phyloP scores from a whole-genome alignment of 2,329 filamentous ascomycete species.

The Fusarium brevicatenulatum region DNA sequence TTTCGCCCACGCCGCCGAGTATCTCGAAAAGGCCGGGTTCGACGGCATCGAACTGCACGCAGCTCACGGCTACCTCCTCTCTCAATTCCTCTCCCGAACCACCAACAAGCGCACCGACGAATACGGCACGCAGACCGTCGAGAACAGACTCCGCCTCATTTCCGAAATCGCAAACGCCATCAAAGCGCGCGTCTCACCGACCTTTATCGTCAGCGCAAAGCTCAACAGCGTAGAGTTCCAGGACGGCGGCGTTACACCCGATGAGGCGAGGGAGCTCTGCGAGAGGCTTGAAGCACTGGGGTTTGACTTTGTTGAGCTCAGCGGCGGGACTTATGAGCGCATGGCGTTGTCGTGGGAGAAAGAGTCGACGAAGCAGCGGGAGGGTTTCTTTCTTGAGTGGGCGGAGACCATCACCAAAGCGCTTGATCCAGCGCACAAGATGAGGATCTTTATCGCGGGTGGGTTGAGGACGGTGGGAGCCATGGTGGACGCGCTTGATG shows the following conservation, averaged over 20 bases:
- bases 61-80: constrained; percentile 64
- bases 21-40: constrained; percentile 70
- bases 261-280: constrained; percentile 61
- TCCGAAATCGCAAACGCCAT: constrained; percentile 53
- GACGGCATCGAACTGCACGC: constrained; percentile 63
- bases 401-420: constrained; percentile 60
- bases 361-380: constrained; percentile 63
- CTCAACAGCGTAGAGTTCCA: constrained; percentile 67
- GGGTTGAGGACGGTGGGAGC: constrained; percentile 64
- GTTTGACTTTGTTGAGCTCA: constrained; percentile 69
- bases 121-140: constrained; percentile 56
- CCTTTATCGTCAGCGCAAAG: constrained; percentile 63
- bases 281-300: constrained; percentile 57
- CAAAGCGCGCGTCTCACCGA: constrained; percentile 44
- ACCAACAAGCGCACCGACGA: constrained; percentile 63
- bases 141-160: constrained; percentile 58
- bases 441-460: constrained; percentile 66
- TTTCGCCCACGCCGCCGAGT: constrained; percentile 71
- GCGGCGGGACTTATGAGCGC: constrained; percentile 67
- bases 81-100: constrained; percentile 60
- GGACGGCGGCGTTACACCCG: constrained; percentile 60
- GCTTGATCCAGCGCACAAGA: constrained; percentile 51
- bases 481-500: constrained; percentile 66
- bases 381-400: constrained; percentile 70
- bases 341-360: constrained; percentile 61